Evolutionary conservation across 257 asterid genomes (phyloP), one percentile per base, ranked within the genome.

Genomic region (Solanum chiquidenum): DNA sequence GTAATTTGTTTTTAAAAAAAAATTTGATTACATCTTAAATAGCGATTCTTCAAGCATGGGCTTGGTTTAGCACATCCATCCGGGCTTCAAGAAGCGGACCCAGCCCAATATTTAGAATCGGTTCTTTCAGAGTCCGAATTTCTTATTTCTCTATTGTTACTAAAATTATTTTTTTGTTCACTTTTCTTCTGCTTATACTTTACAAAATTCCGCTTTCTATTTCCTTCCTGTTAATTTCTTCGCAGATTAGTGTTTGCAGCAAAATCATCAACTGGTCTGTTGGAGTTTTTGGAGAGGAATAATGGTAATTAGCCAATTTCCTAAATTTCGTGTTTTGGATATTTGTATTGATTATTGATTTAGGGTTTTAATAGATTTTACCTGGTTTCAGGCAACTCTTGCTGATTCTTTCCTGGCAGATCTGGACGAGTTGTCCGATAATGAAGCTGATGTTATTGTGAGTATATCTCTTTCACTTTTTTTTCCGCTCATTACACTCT

Each of bases 351-450:
- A 25, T 40, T 77, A 25, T 40, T 12, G 13, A 42, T 77, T 77
- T 77, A 77, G 84, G 84, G 84, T 77, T 77, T 42, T 80, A 12
- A 34, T 31, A 88, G 23, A 33, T 18, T 34, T 29, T 86, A 68
- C 87, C 27, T 84, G 83, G 71, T 90, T 90, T 88, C 96, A 97
- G 99, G 98, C 99, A 86, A 94, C 98, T 84, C 98, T 97, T 82
- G 94, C 94, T 88, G 99, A 97, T 93, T 95, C 98, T 60, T 97
- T 97, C 89, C 92, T 97, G 89, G 99, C 99, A 38, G 99, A 97
- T 93, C 98, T 97, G 49, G 98, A 97, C 33, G 99, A 97, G 64
- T 88, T 97, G 88, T 97, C 99, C 46, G 99, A 97, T 89, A 93
- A 93, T 77, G 99, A 97, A 92, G 98, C 95, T 58, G 98, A 94